A percentile compares a stretch with the other conserved stretches of the same genome.
Conservation (phyloP, 331 rosid species). For the Telfairia occidentalis region DNA sequence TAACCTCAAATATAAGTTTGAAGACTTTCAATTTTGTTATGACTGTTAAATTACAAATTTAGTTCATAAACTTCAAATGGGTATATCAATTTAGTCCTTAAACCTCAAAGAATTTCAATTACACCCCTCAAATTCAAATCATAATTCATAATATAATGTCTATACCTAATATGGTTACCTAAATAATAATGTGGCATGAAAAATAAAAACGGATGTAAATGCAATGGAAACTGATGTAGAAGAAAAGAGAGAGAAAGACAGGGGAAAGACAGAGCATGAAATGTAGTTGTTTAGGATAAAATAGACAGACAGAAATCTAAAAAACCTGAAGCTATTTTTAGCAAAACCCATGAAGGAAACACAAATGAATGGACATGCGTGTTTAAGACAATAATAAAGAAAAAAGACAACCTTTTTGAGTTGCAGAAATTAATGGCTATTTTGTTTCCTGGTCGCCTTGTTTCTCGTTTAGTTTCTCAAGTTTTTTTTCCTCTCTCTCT, state of each 20-base stretch:
- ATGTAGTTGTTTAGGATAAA: background rate
- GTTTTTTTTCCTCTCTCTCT: constrained; percentile 1
- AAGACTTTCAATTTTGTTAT: background rate
- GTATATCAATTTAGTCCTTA: background rate
- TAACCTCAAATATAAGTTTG: background rate
- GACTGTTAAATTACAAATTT: background rate
- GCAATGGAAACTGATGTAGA: background rate
- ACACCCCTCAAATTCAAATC: background rate
- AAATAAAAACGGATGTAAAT: background rate
- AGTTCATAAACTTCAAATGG: no score
- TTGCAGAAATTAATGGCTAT: background rate
- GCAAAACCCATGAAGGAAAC: no score
- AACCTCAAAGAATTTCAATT: background rate
- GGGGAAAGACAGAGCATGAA: background rate
- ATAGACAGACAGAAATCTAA: background rate
- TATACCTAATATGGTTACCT: background rate
- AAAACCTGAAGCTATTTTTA: background rate
- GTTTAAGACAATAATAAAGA: background rate
- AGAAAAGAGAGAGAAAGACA: background rate
- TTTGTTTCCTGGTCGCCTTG: background rate
- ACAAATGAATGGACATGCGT: background rate
- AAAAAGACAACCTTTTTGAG: background rate
- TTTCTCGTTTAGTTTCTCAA: constrained; percentile 3
- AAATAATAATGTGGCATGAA: background rate
- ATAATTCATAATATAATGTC: background rate